Evolutionary conservation across 2,329 filamentous ascomycete species (phyloP).

Genomic region (Ceratocystis destructans): DNA sequence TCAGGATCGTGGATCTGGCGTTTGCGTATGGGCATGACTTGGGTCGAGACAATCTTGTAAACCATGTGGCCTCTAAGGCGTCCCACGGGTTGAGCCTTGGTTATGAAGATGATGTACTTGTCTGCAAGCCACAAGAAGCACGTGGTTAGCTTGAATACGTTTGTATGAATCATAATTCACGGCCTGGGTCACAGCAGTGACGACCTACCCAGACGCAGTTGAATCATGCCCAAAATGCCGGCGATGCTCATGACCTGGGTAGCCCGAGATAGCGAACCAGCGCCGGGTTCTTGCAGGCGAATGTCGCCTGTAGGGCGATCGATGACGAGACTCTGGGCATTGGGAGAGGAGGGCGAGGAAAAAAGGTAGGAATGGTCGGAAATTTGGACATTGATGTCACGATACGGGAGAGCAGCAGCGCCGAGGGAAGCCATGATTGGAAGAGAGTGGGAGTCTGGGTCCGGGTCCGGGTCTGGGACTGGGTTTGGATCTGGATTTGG

Average conservation of each 20-base stretch:
- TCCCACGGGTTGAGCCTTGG: slow-evolving; percentile 81
- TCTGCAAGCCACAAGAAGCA: slow-evolving; percentile 33
- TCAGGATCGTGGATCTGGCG: slow-evolving; percentile 81
- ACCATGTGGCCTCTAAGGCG: slow-evolving; percentile 91
- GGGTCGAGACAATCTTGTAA: slow-evolving; percentile 81
- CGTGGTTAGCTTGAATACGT: not conserved
- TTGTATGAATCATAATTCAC: not conserved
- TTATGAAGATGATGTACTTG: slow-evolving; percentile 95
- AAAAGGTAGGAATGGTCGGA: slow-evolving; percentile 90
- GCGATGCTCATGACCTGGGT: slow-evolving; percentile 76
- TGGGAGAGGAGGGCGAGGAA: slow-evolving; percentile 83
- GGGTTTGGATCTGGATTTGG: not conserved
- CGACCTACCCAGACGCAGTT: slow-evolving; percentile 69
- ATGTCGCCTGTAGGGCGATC: slow-evolving; percentile 88
- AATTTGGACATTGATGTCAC: slow-evolving; percentile 94
- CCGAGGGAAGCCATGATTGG: slow-evolving; percentile 29
- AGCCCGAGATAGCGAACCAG: slow-evolving; percentile 59
- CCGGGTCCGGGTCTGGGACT: not conserved
- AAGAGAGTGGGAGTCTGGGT: not conserved
- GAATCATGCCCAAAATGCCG: slow-evolving; percentile 87
- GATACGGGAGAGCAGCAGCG: slow-evolving; percentile 50
- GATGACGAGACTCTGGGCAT: slow-evolving; percentile 74
- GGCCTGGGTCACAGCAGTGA: not conserved
- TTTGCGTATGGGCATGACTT: slow-evolving; percentile 88
- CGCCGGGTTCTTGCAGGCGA: slow-evolving; percentile 64